A percentile compares a stretch with the other conserved stretches of the same genome.
phyloP scores from a whole-genome alignment of 2,329 filamentous ascomycete species.

The Nemania abortiva region DNA sequence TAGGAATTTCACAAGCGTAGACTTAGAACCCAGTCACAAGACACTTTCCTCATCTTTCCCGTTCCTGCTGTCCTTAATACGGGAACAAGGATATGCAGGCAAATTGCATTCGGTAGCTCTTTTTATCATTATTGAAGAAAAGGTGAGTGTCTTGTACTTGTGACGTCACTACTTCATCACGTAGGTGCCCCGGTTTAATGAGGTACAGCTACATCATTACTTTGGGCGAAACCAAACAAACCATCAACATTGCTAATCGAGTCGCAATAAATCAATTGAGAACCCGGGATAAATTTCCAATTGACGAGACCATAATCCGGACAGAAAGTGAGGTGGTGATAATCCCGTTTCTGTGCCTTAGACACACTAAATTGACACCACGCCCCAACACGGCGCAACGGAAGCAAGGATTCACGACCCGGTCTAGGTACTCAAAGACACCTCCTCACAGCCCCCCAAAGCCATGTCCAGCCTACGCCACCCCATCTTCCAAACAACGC shows the following conservation, averaged over 20 bases:
- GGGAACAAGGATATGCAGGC: too few relatives aligned
- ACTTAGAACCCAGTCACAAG: too few relatives aligned
- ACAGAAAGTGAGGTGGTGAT: not conserved
- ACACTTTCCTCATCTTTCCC: too few relatives aligned
- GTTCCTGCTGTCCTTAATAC: too few relatives aligned
- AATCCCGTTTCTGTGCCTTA: not conserved
- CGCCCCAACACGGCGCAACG: too few relatives aligned
- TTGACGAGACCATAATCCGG: not conserved
- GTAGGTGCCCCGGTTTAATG: not conserved
- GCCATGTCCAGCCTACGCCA: slow-evolving; percentile 32
- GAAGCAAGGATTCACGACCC: too few relatives aligned
- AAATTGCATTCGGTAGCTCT: too few relatives aligned
- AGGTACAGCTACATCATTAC: slow-evolving; percentile 21
- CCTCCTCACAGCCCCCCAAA: not conserved
- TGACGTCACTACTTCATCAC: slow-evolving; percentile 36
- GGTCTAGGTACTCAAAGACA: not conserved
- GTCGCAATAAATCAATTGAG: not conserved
- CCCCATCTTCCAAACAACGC: slow-evolving; percentile 24
- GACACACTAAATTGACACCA: not conserved
- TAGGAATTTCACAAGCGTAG: too few relatives aligned
- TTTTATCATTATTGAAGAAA: too few relatives aligned
- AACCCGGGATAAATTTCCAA: not conserved
- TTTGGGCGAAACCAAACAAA: not conserved
- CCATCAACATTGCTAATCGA: slow-evolving; percentile 7
- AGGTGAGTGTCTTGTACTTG: not conserved